Conservation (phyloP, 140 eudicot species). For the Senecio squalidus region DNA sequence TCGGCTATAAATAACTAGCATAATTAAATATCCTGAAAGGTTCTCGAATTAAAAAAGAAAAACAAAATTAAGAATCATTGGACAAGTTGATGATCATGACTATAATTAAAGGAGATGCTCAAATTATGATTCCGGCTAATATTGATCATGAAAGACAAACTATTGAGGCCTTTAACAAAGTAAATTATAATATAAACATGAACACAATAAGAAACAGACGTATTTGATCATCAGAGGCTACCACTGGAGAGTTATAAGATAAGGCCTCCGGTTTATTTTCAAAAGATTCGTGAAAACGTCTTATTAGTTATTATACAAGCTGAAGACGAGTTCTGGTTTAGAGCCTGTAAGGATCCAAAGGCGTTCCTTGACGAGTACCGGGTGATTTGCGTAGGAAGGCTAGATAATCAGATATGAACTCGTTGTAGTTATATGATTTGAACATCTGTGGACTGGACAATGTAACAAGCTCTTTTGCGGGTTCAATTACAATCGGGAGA, state of each 20-base stretch:
- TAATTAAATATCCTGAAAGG: too few relatives aligned
- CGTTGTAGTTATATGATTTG: constrained; percentile 20
- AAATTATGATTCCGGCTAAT: too few relatives aligned
- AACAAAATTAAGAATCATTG: too few relatives aligned
- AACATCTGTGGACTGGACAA: constrained; percentile 25
- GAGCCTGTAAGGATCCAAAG: constrained; percentile 29
- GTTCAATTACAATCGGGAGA: constrained; percentile 21
- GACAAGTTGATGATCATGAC: too few relatives aligned
- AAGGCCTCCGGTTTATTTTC: neutral
- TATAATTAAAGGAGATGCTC: too few relatives aligned
- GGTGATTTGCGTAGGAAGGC: constrained; percentile 7
- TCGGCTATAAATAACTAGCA: too few relatives aligned
- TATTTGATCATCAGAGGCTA: neutral
- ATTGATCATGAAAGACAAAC: too few relatives aligned
- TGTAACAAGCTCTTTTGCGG: constrained; percentile 36
- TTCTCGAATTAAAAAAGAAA: too few relatives aligned
- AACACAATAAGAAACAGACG: too few relatives aligned
- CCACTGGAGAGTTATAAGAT: too few relatives aligned
- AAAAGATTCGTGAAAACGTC: neutral
- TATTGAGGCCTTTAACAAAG: too few relatives aligned
- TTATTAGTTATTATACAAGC: neutral
- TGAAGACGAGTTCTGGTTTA: neutral
- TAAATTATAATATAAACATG: too few relatives aligned
- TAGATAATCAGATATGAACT: constrained; percentile 26
- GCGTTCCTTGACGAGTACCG: constrained; percentile 18